A percentile compares a stretch with the other conserved stretches of the same genome.
Evolutionary conservation across 805 yeast genomes (phyloP).

Genomic region (Blastobotrys robertii): DNA sequence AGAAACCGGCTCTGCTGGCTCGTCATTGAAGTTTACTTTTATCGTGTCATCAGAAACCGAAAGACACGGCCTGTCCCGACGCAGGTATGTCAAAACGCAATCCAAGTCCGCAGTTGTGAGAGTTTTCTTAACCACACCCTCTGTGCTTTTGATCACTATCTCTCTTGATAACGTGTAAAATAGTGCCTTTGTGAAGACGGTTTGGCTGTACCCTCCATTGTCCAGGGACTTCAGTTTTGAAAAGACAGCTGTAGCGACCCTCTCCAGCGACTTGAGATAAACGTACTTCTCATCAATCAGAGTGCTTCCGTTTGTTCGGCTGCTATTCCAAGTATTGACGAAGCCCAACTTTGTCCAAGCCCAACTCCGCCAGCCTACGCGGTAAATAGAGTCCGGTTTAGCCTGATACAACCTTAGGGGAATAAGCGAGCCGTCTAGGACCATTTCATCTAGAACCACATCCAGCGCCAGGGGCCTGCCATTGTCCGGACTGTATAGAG

Average conservation of each 20-base stretch:
- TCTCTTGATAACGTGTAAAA: background rate
- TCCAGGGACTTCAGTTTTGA: constrained; percentile 3
- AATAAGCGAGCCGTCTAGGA: constrained; percentile 16
- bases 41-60: constrained; percentile 13
- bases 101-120: constrained; percentile 18
- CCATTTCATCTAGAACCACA: constrained; percentile 23
- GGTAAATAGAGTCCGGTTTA: constrained; percentile 3
- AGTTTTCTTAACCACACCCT: background rate
- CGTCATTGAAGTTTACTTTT: constrained; percentile 4
- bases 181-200: constrained; percentile 13
- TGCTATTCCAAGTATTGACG: constrained; percentile 17
- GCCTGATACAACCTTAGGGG: constrained; percentile 17
- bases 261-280: constrained; percentile 12
- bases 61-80: constrained; percentile 16
- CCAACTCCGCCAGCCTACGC: constrained; percentile 4
- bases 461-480: constrained; percentile 26
- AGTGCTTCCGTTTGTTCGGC: constrained; percentile 13
- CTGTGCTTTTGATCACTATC: background rate
- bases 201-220: constrained; percentile 5
- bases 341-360: constrained; percentile 12
- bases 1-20: constrained; percentile 5
- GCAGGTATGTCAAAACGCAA: constrained; percentile 18
- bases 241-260: constrained; percentile 9
- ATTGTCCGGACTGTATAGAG: constrained; percentile 17
- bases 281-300: constrained; percentile 22